phyloP scores from a whole-genome alignment of 768 basidiomycete genomes.

The Multifurca ochricompacta region DNA sequence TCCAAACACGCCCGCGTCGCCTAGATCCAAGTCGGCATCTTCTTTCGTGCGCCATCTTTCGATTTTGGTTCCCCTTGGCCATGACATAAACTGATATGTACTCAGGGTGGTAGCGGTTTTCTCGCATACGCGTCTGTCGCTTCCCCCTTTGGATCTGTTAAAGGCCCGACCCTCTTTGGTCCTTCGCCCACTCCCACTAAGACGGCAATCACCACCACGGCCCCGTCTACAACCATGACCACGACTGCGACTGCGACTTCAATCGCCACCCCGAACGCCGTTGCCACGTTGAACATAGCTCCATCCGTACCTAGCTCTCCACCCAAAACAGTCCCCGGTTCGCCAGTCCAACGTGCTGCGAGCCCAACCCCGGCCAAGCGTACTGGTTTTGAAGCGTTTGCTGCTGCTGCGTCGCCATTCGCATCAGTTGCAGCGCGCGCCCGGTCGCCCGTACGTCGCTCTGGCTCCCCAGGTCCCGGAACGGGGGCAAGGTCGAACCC shows the following conservation, averaged over 20 bases:
- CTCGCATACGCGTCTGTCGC: slow-evolving; percentile 69
- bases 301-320: slow-evolving; percentile 13
- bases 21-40: slow-evolving; percentile 14
- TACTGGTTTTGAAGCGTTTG: slow-evolving; percentile 52
- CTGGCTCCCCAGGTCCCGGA: slow-evolving; percentile 35
- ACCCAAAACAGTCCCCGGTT: slow-evolving; percentile 10
- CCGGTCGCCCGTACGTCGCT: slow-evolving; percentile 41
- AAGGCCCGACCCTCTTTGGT: slow-evolving; percentile 51
- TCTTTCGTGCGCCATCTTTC: slow-evolving; percentile 11
- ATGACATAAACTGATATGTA: slow-evolving; percentile 12
- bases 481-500: slow-evolving; percentile 42
- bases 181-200: slow-evolving; percentile 28
- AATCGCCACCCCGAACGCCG: background rate
- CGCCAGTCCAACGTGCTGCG: slow-evolving; percentile 17
- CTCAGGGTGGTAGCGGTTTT: slow-evolving; percentile 43
- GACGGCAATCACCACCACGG: slow-evolving; percentile 28
- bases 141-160: slow-evolving; percentile 69
- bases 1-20: slow-evolving; percentile 3
- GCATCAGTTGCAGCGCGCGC: slow-evolving; percentile 44
- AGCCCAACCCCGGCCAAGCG: slow-evolving; percentile 38
- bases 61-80: background rate
- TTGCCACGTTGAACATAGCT: background rate
- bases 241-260: slow-evolving; percentile 18
- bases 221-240: slow-evolving; percentile 21
- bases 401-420: slow-evolving; percentile 44